Base-by-base conservation (phyloP, 208 protist species). In the Trypanosoma vivax region DNA sequence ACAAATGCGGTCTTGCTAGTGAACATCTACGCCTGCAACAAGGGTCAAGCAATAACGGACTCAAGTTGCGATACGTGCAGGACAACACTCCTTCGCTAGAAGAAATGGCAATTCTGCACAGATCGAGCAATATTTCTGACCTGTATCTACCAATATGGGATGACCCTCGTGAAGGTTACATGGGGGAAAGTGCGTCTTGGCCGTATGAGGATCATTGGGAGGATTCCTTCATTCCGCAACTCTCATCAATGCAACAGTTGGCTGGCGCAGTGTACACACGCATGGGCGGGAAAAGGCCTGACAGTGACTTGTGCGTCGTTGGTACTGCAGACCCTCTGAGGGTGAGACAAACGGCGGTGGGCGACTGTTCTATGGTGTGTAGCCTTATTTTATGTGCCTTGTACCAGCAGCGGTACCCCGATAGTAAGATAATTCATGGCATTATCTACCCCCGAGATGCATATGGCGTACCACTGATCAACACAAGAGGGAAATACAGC, bases 381-480 rank as follows among this genome's bases (percentile, higher is more conserved):
- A 83, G 69, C 37, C 50, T 90, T 30, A 85, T 76, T 47, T 84
- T 89, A 28, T 78, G 80, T 52, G 83, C 86, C 50, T 76, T 63
- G 30, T 91, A 88, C 50, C 79, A 94, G 46, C 73, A 88, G 46
- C 71, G 84, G 28, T 93, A 86, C 53, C 83, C 81, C 4, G 82
- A 88, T 21, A 73, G 62, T 23, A 83, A 83, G 55, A 80, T 93
- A 37, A 92, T 96, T 58, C 79, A 67, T 56, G 79, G 76, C 43
- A 83, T 89, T 35, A 94, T 96, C 46, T 96, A 81, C 61, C 90
- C 90, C 10, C 90, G 94, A 41, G 83, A 89, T 59, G 40, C 41
- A 14, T 64, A 85, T 13, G 71, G 87, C 2, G 73, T 73, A 40
- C 83, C 86, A 10, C 65, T 96, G 9, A 34, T 91, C 14, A 93